A percentile compares a stretch with the other conserved stretches of the same genome.
These are phyloP conservation scores for Arthrobotrys conoides DNA, from an alignment of 2,329 filamentous ascomycete genomes.

Conservation along the genomic window DNA sequence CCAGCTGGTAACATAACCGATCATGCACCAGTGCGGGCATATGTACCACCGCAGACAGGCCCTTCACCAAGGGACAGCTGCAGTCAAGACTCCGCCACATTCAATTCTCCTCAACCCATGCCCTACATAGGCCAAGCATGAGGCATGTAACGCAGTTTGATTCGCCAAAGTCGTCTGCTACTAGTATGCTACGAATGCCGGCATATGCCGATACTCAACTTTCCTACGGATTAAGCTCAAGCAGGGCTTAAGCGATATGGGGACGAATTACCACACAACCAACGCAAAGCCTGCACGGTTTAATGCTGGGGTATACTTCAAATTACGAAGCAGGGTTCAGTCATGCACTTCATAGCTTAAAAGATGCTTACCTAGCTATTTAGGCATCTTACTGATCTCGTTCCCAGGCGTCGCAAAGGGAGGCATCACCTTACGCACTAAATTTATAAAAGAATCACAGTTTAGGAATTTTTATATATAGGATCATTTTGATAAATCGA, in stretches of 20 bases:
- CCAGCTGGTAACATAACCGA: slow-evolving; percentile 20
- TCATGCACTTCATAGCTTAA: no score
- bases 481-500: no score
- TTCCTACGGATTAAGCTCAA: no score
- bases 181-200: slow-evolving; percentile 1
- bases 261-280: neutral
- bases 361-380: no score
- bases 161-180: neutral
- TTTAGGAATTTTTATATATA: no score
- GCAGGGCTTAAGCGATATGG: neutral
- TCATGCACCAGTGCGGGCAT: slow-evolving; percentile 22
- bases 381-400: no score
- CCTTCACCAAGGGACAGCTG: neutral
- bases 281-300: neutral
- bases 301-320: neutral
- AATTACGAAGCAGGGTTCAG: no score
- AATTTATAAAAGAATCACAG: no score
- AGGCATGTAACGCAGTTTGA: neutral
- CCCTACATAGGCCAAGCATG: neutral
- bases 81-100: neutral
- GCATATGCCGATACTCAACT: neutral
- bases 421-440: no score
- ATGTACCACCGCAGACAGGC: slow-evolving; percentile 8
- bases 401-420: no score
- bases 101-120: neutral